Conservation (phyloP, 1,284 basidiomycete species). For the Caloboletus firmus region DNA sequence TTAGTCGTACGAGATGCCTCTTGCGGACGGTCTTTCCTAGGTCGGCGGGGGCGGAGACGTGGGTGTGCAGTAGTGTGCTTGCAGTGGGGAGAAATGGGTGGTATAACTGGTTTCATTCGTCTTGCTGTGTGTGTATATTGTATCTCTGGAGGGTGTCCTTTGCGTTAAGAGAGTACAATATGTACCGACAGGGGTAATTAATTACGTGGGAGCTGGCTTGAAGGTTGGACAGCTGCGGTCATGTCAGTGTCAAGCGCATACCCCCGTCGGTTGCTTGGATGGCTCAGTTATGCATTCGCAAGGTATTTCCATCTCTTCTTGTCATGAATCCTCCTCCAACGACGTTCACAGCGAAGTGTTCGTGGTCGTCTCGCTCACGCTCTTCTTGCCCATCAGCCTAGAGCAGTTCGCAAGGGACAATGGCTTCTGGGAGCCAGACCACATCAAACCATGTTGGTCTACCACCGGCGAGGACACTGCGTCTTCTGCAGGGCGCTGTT, state of each 20-base stretch:
- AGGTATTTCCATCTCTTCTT: constrained; percentile 44
- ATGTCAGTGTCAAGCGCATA: constrained; percentile 20
- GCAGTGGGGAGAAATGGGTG: not conserved
- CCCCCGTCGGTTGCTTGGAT: constrained; percentile 58
- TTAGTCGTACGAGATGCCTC: not conserved
- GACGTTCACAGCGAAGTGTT: constrained; percentile 65
- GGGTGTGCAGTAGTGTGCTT: not conserved
- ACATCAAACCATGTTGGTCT: constrained; percentile 49
- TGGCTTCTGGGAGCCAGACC: constrained; percentile 67
- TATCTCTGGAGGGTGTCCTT: not conserved
- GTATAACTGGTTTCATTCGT: not conserved
- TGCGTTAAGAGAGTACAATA: not conserved
- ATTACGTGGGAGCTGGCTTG: not conserved
- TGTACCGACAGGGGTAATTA: constrained; percentile 2
- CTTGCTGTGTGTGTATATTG: not conserved
- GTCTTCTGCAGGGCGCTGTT: constrained; percentile 51
- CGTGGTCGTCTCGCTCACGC: constrained; percentile 73
- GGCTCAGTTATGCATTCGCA: constrained; percentile 77
- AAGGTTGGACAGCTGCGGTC: not conserved
- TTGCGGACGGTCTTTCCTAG: constrained; percentile 3
- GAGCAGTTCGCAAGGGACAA: constrained; percentile 85
- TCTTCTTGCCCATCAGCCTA: constrained; percentile 80
- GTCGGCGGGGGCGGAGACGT: constrained; percentile 13
- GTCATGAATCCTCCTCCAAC: not conserved
- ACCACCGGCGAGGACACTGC: constrained; percentile 17